Evolutionary conservation across 2,329 filamentous ascomycete genomes (phyloP), one percentile per base, ranked within the genome.

Genomic region (Ambrosiella beaveri): DNA sequence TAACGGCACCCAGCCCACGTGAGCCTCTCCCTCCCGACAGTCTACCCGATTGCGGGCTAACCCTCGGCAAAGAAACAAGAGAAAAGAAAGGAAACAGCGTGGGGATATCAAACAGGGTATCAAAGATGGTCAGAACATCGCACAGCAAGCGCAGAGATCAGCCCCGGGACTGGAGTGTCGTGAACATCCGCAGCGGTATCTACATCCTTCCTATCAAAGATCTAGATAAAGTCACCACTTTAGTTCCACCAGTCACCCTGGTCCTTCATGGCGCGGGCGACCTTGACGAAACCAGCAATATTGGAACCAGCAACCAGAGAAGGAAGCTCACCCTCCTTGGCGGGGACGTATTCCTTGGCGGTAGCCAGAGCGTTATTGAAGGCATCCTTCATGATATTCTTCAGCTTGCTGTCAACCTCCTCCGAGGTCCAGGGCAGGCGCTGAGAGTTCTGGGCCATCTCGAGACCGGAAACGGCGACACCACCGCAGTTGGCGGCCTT

Each of bases 401-500:
- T 89, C 68, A 98, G 84, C 74, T 88, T 88, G 65, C 78, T 74
- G 73, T 97, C 91, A 63, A 97, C 93, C 76, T 95, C 86, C 76
- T 95, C 86, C 52, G 77, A 68, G 36, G 87, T 86, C 93, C 93
- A 98, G 67, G 74, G 79, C 64, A 96, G 77, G 61, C 91, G 85
- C 71, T 84, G 74, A 64, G 85, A 91, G 81, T 98, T 97, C 81
- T 98, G 93, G 7, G 91, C 90, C 93, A 98, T 98, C 80, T 98
- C 93, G 50, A 98, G 82, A 65, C 93, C 93, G 2, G 89, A 95
- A 45, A 98, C 93, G 59, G 93, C 93, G 59, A 97, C 93, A 78
- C 93, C 93, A 71, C 93, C 93, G 65, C 88, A 89, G 77, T 97
- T 97, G 75, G 91, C 88, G 38, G 93, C 93, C 81, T 97, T 97